These are phyloP conservation scores for Pseudocercospora ulei DNA, from an alignment of 2,329 filamentous ascomycete species.

Conservation along the genomic window DNA sequence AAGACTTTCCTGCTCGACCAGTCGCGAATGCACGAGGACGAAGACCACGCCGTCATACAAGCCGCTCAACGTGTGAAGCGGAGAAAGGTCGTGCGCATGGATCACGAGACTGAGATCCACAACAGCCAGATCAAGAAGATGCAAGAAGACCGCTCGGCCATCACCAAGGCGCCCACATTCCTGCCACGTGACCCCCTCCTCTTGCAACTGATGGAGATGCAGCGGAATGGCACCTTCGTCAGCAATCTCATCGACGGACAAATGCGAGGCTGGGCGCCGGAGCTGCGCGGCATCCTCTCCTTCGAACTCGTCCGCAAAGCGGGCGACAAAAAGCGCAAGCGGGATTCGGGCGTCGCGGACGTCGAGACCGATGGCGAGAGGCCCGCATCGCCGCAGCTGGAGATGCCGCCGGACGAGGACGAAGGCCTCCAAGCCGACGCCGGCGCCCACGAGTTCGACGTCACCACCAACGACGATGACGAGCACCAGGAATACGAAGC, in stretches of 20 bases:
- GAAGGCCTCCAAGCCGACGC: conserved; percentile 27
- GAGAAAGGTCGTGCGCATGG: conserved; percentile 72
- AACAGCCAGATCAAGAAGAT: conserved; percentile 73
- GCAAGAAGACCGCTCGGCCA: conserved; percentile 75
- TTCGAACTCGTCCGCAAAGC: conserved; percentile 67
- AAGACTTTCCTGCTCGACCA: conserved; percentile 44
- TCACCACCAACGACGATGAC: conserved; percentile 29
- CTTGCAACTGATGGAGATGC: conserved; percentile 80
- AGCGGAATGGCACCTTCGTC: conserved; percentile 82
- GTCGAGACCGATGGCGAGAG: conserved; percentile 49
- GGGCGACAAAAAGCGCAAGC: conserved; percentile 83
- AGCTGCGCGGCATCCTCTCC: conserved; percentile 84
- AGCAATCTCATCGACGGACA: conserved; percentile 75
- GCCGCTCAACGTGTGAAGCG: conserved; percentile 63
- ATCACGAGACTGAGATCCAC: conserved; percentile 67
- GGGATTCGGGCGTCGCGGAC: conserved; percentile 71
- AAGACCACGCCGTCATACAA: conserved; percentile 47
- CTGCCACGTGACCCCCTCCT: conserved; percentile 79
- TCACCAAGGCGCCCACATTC: conserved; percentile 71
- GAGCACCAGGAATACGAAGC: conserved; percentile 25
- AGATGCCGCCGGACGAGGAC: conserved; percentile 31
- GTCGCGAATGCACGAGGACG: conserved; percentile 35
- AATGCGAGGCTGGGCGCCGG: conserved; percentile 70
- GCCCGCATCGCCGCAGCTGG: conserved; percentile 26
- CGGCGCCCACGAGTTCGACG: conserved; percentile 21